Base-by-base conservation (phyloP, 495 filamentous ascomycete genomes). In the Penicillium coffeae region DNA sequence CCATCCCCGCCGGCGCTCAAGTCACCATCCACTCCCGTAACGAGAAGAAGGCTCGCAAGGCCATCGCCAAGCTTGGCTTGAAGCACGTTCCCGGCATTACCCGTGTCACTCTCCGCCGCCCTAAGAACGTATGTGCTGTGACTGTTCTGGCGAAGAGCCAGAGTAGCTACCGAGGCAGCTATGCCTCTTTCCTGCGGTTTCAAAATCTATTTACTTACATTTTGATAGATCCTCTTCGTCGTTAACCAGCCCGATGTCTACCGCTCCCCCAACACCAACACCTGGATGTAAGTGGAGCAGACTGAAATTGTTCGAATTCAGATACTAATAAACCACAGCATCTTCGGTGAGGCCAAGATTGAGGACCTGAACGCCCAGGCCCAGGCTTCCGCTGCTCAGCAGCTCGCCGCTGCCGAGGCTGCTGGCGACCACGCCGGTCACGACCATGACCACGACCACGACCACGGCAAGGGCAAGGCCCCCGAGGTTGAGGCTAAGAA, bases 291-390 rank as follows among this genome's bases (percentile, higher is more conserved):
- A 78, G 88, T 69, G 40, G 33, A 27, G 25, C 19, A 39, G 15
- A 16, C 38, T 30, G n/a, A 19, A 14, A 12, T 32, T 49, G 10
- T 7, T 32, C 18, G 5, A 14, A 51, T 38, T 42, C 49, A 9
- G 33, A 21, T 21, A 43, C 62, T 68, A 47, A 68, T 56, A 22
- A 21, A 3, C 30, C 41, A 46, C 36, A 98, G 93, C 74, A 95
- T 99, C 76, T 99, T 99, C 73, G 93, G 93, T 69, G 93, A 99
- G 79, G 94, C 94, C 68, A 99, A 99, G 87, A 99, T 94, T 63
- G 94, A 99, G 80, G 94, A 99, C 75, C 78, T 97, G 60, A 97
- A 96, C 84, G 90, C 92, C 63, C 88, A 90, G 65, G 92, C 93
- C 60, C 92, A 95, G 78, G 88, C 90, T 64, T 86, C 85, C 60